Evolutionary conservation across 2,329 filamentous ascomycete species (phyloP).

Genomic region (Penicillium sp.): DNA sequence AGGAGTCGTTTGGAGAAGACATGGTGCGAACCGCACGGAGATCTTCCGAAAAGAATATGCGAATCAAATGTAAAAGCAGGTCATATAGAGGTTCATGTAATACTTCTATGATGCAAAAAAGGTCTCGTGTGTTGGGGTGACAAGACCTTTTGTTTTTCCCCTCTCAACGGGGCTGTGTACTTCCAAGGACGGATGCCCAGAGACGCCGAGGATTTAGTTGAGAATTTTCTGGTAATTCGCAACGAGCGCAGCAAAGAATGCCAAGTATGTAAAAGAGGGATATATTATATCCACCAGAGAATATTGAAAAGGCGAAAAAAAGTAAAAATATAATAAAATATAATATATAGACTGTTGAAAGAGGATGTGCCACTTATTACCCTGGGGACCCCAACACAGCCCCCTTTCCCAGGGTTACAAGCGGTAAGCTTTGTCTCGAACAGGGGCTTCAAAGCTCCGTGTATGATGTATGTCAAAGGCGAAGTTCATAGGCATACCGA

Average conservation of each 20-base stretch:
- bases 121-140: neutral
- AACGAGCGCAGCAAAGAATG: neutral
- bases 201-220: slow-evolving; percentile 2
- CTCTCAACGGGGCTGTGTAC: slow-evolving; percentile 15
- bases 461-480: neutral
- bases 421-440: neutral
- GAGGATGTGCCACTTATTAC: neutral
- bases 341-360: neutral
- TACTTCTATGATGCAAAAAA: neutral
- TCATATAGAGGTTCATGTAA: neutral
- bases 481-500: neutral
- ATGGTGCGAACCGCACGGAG: neutral
- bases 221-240: neutral
- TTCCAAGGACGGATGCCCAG: slow-evolving; percentile 11
- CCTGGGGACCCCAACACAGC: neutral
- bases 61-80: neutral
- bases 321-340: neutral
- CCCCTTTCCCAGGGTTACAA: neutral
- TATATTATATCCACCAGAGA: neutral
- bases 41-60: neutral
- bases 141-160: slow-evolving; percentile 4
- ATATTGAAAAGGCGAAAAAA: neutral
- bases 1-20: slow-evolving; percentile 3
- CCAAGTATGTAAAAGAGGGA: slow-evolving; percentile 2
- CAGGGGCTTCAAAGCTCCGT: neutral